Percentiles rank a stretch among this genome's conserved stretches.
Conservation (phyloP, 2,329 filamentous ascomycete genomes). For the Trichoderma oligosporum region DNA sequence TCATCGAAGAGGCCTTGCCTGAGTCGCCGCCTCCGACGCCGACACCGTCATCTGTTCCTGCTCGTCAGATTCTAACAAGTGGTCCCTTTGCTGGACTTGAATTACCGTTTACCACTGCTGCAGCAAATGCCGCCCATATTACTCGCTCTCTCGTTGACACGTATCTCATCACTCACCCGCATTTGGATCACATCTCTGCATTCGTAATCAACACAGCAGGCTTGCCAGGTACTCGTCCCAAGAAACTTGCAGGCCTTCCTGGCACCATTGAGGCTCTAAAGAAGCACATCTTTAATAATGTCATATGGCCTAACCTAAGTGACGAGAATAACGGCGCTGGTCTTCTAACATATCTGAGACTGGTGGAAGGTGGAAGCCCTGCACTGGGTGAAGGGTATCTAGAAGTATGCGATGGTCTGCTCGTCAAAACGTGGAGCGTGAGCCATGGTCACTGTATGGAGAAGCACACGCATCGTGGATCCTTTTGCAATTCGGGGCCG, state of each 20-base stretch:
- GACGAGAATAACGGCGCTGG: slow-evolving; percentile 95
- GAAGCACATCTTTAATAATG: slow-evolving; percentile 91
- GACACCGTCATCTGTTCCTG: slow-evolving; percentile 19
- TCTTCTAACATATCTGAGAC: slow-evolving; percentile 81
- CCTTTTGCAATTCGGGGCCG: slow-evolving; percentile 44
- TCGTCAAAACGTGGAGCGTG: slow-evolving; percentile 81
- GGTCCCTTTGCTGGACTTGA: slow-evolving; percentile 80
- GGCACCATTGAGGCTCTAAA: slow-evolving; percentile 91
- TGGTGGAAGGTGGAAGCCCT: slow-evolving; percentile 84
- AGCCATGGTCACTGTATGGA: slow-evolving; percentile 89
- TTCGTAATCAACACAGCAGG: slow-evolving; percentile 92
- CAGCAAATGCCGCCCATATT: slow-evolving; percentile 77
- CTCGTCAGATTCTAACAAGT: slow-evolving; percentile 52
- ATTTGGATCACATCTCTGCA: slow-evolving; percentile 88
- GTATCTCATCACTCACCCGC: slow-evolving; percentile 93
- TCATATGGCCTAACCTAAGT: slow-evolving; percentile 96
- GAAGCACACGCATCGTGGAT: slow-evolving; percentile 61
- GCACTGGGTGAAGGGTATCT: slow-evolving; percentile 83
- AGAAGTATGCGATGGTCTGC: slow-evolving; percentile 81
- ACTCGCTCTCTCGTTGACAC: slow-evolving; percentile 77
- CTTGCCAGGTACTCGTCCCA: slow-evolving; percentile 74
- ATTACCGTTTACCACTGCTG: slow-evolving; percentile 61
- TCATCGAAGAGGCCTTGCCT: slow-evolving; percentile 60
- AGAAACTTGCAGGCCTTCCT: slow-evolving; percentile 79
- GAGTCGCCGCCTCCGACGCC: slow-evolving; percentile 27